Percentiles rank a stretch among this genome's conserved stretches.
Evolutionary conservation across 176 grass and related monocot species (phyloP).

Genomic region (Chrysopogon serrulatus): DNA sequence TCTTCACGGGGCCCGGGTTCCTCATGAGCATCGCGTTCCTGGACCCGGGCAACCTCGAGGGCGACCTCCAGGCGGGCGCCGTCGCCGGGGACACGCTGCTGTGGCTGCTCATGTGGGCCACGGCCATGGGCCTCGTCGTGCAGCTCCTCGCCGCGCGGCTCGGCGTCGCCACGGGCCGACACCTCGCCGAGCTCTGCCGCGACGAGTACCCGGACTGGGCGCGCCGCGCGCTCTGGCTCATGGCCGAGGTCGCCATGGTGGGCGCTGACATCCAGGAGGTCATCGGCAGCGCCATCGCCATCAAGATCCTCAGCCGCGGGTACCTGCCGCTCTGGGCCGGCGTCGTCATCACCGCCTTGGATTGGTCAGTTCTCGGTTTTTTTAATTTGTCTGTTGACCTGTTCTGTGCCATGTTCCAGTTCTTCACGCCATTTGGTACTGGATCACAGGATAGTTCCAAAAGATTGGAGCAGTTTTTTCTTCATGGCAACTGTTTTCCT

Average conservation of each 20-base stretch:
- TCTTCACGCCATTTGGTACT: not conserved
- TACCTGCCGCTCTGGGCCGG: slow-evolving; percentile 91
- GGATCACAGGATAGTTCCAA: slow-evolving; percentile 22
- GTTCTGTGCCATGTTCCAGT: not conserved
- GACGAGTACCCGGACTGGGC: slow-evolving; percentile 94
- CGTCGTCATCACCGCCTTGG: slow-evolving; percentile 88
- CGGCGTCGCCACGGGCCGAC: slow-evolving; percentile 76
- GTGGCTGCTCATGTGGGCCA: slow-evolving; percentile 92
- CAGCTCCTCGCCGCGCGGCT: slow-evolving; percentile 86
- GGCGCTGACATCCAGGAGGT: slow-evolving; percentile 97
- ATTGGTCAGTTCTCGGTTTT: slow-evolving; percentile 50
- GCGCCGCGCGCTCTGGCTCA: slow-evolving; percentile 74
- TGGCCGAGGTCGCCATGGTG: slow-evolving; percentile 95
- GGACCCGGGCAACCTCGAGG: slow-evolving; percentile 97
- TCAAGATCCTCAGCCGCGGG: slow-evolving; percentile 89
- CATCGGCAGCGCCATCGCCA: slow-evolving; percentile 91
- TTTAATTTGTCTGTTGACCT: not conserved
- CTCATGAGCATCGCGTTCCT: slow-evolving; percentile 98
- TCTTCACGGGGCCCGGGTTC: slow-evolving; percentile 90
- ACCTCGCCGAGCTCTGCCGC: slow-evolving; percentile 94
- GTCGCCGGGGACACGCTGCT: slow-evolving; percentile 84
- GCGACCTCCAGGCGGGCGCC: slow-evolving; percentile 91
- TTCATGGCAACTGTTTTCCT: not conserved
- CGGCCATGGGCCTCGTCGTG: slow-evolving; percentile 86
- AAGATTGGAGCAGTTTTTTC: not conserved